A percentile compares a stretch with the other conserved stretches of the same genome.
These are phyloP conservation scores for Sugiyamaella novakii DNA, from an alignment of 1,139 yeast species.

Conservation along the genomic window DNA sequence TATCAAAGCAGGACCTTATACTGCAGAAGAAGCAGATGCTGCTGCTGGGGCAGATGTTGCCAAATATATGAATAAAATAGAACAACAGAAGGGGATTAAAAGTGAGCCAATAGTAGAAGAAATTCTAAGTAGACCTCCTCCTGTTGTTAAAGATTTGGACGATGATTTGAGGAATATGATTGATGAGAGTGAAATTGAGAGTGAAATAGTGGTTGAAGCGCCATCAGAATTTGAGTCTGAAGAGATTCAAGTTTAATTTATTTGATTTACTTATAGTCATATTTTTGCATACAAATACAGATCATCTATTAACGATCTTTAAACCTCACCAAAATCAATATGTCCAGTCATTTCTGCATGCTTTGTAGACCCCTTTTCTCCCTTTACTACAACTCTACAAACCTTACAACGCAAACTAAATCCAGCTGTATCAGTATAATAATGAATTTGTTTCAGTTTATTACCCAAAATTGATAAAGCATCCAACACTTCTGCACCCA, in stretches of 20 bases:
- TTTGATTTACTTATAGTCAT: too few relatives aligned
- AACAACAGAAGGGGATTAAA: constrained; percentile 22
- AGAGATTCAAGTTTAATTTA: constrained; percentile 1
- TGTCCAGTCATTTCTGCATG: constrained; percentile 73
- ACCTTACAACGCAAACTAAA: constrained; percentile 61
- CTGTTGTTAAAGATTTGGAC: constrained; percentile 13
- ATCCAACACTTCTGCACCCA: constrained; percentile 40
- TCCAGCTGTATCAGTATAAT: constrained; percentile 66
- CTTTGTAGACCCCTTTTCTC: constrained; percentile 66
- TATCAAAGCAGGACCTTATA: constrained; percentile 75
- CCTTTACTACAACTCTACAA: constrained; percentile 57
- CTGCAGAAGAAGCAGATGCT: constrained; percentile 86
- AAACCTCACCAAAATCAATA: constrained; percentile 62
- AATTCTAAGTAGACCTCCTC: constrained; percentile 18
- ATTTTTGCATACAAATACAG: constrained; percentile 8
- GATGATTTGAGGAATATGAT: too few relatives aligned
- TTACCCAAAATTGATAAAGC: constrained; percentile 50
- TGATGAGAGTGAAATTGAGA: constrained; percentile 9
- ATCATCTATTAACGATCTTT: too few relatives aligned
- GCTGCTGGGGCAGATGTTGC: constrained; percentile 79
- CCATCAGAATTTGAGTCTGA: too few relatives aligned
- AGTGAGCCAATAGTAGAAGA: constrained; percentile 24
- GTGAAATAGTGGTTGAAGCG: background rate
- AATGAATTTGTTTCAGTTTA: constrained; percentile 54
- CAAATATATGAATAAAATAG: constrained; percentile 54